Percentiles rank a stretch among this genome's conserved stretches.
Evolutionary conservation across 331 rosid genomes (phyloP).

Genomic region (Quercus tomentella): DNA sequence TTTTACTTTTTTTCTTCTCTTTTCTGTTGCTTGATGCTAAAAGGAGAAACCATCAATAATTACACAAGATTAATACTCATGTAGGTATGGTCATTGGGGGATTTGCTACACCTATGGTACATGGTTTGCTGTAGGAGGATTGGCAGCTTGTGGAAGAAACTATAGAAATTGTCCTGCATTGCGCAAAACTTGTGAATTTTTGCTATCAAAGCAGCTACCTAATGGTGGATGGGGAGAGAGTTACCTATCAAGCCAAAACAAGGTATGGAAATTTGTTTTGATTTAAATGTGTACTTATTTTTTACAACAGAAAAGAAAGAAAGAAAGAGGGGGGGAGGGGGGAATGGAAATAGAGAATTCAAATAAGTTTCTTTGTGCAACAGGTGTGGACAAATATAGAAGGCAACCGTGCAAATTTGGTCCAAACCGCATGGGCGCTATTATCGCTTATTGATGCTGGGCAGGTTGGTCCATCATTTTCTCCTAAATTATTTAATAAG

Average conservation of each 20-base stretch:
- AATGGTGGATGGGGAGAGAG: constrained; percentile 77
- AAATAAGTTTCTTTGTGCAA: not conserved
- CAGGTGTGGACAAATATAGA: constrained; percentile 1
- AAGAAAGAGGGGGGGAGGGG: no score
- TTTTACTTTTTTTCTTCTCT: no score
- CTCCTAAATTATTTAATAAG: not conserved
- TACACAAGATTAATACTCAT: not conserved
- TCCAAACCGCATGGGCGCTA: constrained; percentile 62
- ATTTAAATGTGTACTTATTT: not conserved
- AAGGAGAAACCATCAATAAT: not conserved
- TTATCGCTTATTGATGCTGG: constrained; percentile 55
- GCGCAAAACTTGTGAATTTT: constrained; percentile 50
- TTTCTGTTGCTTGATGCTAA: not conserved
- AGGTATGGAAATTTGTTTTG: constrained; percentile 21
- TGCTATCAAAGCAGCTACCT: constrained; percentile 59
- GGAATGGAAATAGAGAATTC: not conserved
- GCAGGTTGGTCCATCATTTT: constrained; percentile 27
- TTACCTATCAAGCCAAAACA: constrained; percentile 56
- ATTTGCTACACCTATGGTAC: constrained; percentile 69
- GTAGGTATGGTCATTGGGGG: constrained; percentile 68
- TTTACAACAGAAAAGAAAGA: no score
- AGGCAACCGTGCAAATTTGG: constrained; percentile 37
- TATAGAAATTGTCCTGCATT: constrained; percentile 32
- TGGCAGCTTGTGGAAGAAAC: constrained; percentile 36
- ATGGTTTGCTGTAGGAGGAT: constrained; percentile 54